Evolutionary conservation across 2,329 filamentous ascomycete genomes (phyloP).

Genomic region (Triangularia setosa): DNA sequence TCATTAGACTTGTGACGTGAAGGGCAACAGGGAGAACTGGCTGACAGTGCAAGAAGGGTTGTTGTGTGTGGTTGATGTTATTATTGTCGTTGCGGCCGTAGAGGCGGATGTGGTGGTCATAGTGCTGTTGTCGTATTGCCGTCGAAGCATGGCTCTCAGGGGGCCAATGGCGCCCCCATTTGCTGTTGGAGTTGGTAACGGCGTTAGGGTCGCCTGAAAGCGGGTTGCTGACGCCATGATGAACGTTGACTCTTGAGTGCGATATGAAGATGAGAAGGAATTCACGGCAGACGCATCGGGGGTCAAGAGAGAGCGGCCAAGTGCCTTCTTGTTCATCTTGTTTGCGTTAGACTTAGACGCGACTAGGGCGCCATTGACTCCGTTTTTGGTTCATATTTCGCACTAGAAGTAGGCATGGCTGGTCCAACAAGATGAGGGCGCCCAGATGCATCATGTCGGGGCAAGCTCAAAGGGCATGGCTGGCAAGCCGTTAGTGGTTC

Average conservation of each 20-base stretch:
- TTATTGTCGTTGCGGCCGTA: background rate
- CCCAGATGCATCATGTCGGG: background rate
- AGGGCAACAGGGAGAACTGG: background rate
- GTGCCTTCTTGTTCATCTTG: background rate
- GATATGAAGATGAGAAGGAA: background rate
- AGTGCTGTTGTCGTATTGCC: background rate
- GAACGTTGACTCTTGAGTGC: background rate
- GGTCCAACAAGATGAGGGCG: background rate
- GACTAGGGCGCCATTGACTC: background rate
- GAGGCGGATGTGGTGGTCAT: background rate
- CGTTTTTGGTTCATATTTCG: background rate
- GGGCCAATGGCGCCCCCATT: background rate
- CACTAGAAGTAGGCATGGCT: slow-evolving; percentile 1
- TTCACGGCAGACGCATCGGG: background rate
- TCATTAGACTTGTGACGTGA: background rate
- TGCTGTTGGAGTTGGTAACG: background rate
- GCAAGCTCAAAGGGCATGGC: background rate
- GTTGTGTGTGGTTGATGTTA: background rate
- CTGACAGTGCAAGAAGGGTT: background rate
- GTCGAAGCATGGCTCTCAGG: background rate
- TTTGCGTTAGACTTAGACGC: background rate
- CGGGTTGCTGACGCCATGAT: background rate
- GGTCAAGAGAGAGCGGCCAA: background rate
- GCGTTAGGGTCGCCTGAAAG: background rate
- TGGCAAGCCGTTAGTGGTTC: background rate